Percentiles rank a stretch among this genome's conserved stretches.
Evolutionary conservation across 495 filamentous ascomycete species (phyloP).

Genomic region (Aspergillus taichungensis): DNA sequence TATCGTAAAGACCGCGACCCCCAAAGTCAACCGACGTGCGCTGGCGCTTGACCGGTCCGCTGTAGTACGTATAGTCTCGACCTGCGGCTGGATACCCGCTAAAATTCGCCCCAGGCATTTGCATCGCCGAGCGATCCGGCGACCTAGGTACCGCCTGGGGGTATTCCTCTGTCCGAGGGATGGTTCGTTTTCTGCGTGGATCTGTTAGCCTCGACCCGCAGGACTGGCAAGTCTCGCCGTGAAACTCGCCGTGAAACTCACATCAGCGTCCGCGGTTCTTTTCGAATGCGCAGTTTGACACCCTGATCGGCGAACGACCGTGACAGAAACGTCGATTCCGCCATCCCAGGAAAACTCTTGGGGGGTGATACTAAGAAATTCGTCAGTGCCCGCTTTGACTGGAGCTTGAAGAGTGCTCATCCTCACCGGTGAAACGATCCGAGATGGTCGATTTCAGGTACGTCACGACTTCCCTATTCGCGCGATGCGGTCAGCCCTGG

Average conservation of each 20-base stretch:
- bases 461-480: slow-evolving; percentile 40
- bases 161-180: slow-evolving; percentile 32
- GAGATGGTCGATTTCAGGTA: slow-evolving; percentile 66
- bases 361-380: slow-evolving; percentile 50
- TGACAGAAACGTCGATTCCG: slow-evolving; percentile 85
- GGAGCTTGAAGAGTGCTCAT: background rate
- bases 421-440: slow-evolving; percentile 60
- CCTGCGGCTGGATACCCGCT: slow-evolving; percentile 27
- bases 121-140: slow-evolving; percentile 34
- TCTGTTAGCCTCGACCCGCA: too few relatives aligned
- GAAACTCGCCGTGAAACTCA: slow-evolving; percentile 20
- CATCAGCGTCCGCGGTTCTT: slow-evolving; percentile 62
- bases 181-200: slow-evolving; percentile 28
- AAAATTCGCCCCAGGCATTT: slow-evolving; percentile 25
- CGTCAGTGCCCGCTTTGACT: slow-evolving; percentile 10
- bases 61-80: slow-evolving; percentile 32
- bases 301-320: slow-evolving; percentile 94
- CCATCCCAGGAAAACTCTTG: slow-evolving; percentile 81
- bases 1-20: slow-evolving; percentile 30
- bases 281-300: slow-evolving; percentile 78
- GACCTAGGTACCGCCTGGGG: slow-evolving; percentile 30
- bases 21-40: slow-evolving; percentile 39
- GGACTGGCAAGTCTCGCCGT: too few relatives aligned
- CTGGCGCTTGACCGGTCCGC: slow-evolving; percentile 30
- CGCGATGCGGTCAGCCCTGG: background rate